phyloP scores from a whole-genome alignment of 148 eudicot species.

The Salicornia ramosissima region DNA sequence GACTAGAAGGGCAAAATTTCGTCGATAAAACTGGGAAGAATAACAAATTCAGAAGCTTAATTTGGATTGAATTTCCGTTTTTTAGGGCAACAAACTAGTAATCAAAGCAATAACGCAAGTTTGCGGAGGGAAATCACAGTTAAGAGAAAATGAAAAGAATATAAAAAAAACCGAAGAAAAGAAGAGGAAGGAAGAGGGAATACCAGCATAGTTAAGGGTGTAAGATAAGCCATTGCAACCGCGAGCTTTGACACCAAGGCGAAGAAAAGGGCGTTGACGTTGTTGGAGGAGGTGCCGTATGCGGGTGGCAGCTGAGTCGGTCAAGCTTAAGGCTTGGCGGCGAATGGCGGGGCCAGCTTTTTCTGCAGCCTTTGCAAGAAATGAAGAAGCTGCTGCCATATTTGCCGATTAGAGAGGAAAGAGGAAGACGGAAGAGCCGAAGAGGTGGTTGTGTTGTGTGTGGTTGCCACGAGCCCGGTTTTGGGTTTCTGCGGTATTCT shows the following conservation, averaged over 20 bases:
- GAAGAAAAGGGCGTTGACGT: slow-evolving; percentile 55
- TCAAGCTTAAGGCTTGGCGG: slow-evolving; percentile 56
- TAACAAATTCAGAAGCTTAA: no score
- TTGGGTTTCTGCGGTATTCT: no score
- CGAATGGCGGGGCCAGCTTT: slow-evolving; percentile 36
- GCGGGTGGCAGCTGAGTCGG: slow-evolving; percentile 72
- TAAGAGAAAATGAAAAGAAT: no score
- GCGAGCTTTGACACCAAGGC: slow-evolving; percentile 81
- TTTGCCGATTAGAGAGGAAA: background rate
- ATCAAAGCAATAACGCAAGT: no score
- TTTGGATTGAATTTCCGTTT: no score
- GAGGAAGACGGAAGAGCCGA: background rate
- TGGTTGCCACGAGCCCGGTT: background rate
- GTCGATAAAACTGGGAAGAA: no score
- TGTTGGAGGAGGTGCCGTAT: slow-evolving; percentile 55
- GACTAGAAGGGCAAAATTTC: no score
- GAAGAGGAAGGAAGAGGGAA: background rate
- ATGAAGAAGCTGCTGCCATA: slow-evolving; percentile 28
- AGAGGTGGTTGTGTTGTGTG: background rate
- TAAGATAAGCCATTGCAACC: slow-evolving; percentile 82
- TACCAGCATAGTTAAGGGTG: slow-evolving; percentile 70
- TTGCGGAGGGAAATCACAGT: no score
- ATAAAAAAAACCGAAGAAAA: background rate
- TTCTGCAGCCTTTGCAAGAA: slow-evolving; percentile 38
- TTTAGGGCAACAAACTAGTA: no score